These are phyloP conservation scores for Tylopilus felleus DNA, from an alignment of 768 basidiomycete species.

Conservation along the genomic window DNA sequence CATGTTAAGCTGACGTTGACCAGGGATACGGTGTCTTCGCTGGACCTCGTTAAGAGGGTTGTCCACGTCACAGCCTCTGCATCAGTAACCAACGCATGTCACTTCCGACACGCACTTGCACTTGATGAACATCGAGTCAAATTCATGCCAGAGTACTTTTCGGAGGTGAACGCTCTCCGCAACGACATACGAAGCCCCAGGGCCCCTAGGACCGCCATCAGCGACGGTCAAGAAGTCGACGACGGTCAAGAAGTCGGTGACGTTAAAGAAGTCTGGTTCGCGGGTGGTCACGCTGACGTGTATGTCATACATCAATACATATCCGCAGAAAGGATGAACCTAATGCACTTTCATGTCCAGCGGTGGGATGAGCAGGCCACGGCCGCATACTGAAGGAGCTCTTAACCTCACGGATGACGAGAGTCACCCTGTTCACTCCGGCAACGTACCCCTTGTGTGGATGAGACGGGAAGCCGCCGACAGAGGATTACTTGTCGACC, in stretches of 20 bases:
- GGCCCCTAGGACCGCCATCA: not conserved
- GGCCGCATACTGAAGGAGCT: no score
- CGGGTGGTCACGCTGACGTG: constrained; percentile 10
- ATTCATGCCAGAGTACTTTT: constrained; percentile 14
- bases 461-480: constrained; percentile 8
- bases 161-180: constrained; percentile 3
- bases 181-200: not conserved
- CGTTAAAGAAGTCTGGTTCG: constrained; percentile 15
- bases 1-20: not conserved
- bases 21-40: constrained; percentile 16
- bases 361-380: not conserved
- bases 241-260: not conserved
- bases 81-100: constrained; percentile 7
- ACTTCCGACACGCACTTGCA: constrained; percentile 14
- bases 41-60: constrained; percentile 1
- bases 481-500: not conserved
- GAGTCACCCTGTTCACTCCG: not conserved
- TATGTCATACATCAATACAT: not conserved
- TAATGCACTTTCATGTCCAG: not conserved
- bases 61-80: constrained; percentile 6
- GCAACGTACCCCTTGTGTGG: constrained; percentile 7
- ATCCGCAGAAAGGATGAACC: not conserved
- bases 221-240: not conserved
- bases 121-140: constrained; percentile 15
- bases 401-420: not conserved